Conservation (phyloP, 2,329 filamentous ascomycete genomes). For the Emmonsia crescens region DNA sequence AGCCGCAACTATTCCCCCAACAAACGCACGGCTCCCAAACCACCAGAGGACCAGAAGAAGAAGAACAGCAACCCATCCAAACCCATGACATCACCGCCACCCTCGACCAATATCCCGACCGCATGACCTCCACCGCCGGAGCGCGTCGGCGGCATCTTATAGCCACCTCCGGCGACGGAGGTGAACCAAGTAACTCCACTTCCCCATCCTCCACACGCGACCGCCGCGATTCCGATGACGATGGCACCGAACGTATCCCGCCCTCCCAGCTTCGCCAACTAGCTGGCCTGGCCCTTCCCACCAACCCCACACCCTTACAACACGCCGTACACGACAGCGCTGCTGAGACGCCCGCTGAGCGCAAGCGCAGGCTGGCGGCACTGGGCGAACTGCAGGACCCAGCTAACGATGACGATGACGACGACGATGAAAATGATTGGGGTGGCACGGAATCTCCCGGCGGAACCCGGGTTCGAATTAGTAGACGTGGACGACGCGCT, state of each 20-base stretch:
- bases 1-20: neutral
- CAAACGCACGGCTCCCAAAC: neutral
- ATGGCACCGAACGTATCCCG: conserved; percentile 33
- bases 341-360: conserved; percentile 36
- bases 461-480: neutral
- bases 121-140: conserved; percentile 26
- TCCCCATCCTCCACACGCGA: conserved; percentile 9
- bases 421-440: conserved; percentile 1
- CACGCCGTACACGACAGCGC: conserved; percentile 19
- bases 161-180: conserved; percentile 14
- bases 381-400: conserved; percentile 25
- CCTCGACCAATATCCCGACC: conserved; percentile 26
- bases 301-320: neutral
- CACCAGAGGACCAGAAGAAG: conserved; percentile 13
- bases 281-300: conserved; percentile 1
- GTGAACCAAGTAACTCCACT: conserved; percentile 13
- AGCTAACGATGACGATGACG: conserved; percentile 22
- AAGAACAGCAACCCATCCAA: conserved; percentile 18
- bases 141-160: conserved; percentile 27
- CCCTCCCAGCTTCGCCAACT: conserved; percentile 20
- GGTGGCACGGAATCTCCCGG: conserved; percentile 12
- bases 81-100: conserved; percentile 29
- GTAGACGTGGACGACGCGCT: conserved; percentile 18
- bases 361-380: conserved; percentile 36
- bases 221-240: conserved; percentile 30